Evolutionary conservation across 1,284 basidiomycete species (phyloP).

Genomic region (Trametes sp.): DNA sequence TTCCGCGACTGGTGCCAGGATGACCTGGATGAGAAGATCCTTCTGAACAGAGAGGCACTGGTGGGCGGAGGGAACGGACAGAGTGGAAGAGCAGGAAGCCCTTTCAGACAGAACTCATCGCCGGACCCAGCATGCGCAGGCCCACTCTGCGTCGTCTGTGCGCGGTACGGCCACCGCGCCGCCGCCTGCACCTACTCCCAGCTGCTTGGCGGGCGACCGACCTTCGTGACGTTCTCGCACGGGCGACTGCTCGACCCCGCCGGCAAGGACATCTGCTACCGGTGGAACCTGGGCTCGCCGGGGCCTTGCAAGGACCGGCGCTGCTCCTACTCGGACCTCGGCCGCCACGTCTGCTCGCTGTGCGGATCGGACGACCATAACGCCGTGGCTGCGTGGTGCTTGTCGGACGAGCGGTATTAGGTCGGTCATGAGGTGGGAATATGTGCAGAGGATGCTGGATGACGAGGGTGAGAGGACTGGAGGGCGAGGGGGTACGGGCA

Average conservation of each 20-base stretch:
- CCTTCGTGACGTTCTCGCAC: not conserved
- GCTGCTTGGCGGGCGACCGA: not conserved
- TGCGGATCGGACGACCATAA: not conserved
- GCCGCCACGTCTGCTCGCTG: not conserved
- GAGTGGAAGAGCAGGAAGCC: not conserved
- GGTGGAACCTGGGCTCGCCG: not conserved
- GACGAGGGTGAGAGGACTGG: no score
- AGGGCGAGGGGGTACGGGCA: no score
- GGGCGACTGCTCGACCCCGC: not conserved
- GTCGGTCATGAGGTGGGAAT: not conserved
- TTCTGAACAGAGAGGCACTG: no score
- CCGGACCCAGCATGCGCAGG: no score
- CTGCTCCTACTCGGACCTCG: not conserved
- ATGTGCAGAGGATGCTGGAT: no score
- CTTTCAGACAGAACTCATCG: no score
- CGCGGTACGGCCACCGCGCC: not conserved
- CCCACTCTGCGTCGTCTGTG: not conserved
- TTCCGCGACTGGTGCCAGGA: not conserved
- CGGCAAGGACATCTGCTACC: not conserved
- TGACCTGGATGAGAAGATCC: not conserved
- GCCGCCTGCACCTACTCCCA: not conserved
- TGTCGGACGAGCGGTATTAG: not conserved
- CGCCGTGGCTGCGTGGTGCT: not conserved
- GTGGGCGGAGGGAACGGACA: not conserved
- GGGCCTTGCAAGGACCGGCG: not conserved